Base-by-base conservation (phyloP, 176 grass and related monocot genomes). In the Tuctoria greenei region DNA sequence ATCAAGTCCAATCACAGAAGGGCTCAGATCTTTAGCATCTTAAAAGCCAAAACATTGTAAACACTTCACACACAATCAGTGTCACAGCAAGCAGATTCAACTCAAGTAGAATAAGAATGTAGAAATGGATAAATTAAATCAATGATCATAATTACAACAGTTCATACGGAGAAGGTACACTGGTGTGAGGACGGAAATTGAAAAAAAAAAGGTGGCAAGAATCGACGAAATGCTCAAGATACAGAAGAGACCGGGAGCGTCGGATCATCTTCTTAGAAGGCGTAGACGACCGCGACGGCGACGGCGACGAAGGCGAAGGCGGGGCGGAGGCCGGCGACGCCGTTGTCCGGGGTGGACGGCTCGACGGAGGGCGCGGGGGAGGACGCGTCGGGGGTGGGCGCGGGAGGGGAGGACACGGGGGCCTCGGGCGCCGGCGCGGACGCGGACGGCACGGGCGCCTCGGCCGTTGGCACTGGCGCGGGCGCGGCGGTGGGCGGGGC, bases 81-180 rank as follows among this genome's bases (percentile, higher is more conserved):
- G n/a, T n/a, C 55, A 58, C 55, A 58, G 55, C 23, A 26, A 13
- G 23, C 23, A 58, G 0, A 12, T 1, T 13, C 1, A 26, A 10
- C 2, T 56, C 20, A 10, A 55, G 54, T 12, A 56, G 46, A 78
- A 27, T 51, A 67, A 51, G 2, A 75, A 75, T 54, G 25, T 26
- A 51, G 11, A 54, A 62, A 66, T 82, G 49, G 74, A 78, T 79
- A 83, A 74, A 83, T 83, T 54, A 63, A 87, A 87, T 73, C 41
- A 87, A 87, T 83, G 61, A 18, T 83, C 68, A 40, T 87, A 87
- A 83, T 87, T 87, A 87, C 85, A 87, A 11, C 73, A 65, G 73
- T 70, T 38, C 74, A 77, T 56, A 40, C 1, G 57, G 16, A 46
- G 40, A 62, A 71, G 65, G 16, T 40, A 78, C 65, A 67, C 34